Base-by-base conservation (phyloP, 2,329 filamentous ascomycete species). In the Penicillium glabrum region DNA sequence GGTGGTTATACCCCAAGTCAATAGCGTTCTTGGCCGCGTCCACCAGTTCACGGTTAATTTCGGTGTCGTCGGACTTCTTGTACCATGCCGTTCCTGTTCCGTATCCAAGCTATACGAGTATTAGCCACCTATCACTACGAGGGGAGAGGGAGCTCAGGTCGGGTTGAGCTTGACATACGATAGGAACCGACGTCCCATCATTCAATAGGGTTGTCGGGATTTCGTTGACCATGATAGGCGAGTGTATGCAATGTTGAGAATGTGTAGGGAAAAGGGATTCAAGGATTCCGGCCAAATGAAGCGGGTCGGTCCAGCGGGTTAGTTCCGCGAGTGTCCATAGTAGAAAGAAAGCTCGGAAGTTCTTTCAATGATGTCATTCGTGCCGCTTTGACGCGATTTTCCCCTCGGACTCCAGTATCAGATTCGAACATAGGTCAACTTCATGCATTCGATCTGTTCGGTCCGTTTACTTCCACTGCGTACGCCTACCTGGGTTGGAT, bases 71-170 rank as follows among this genome's bases (percentile, higher is more conserved):
- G 2, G 76, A 74, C 1, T 61, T 72, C 70, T 89, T 89, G 69
- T 78, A 87, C 85, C 84, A 88, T 1, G 84, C 83, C 1, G 86
- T 88, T 29, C 86, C 86, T 0, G 82, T 83, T 26, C 86, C 85
- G 71, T 84, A 88, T 23, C 78, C 85, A 19, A 88, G 71, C 83
- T 85, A 49, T 37, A 26, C 5, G 11, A 43, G 24, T 16, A 23
- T 62, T 23, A 61, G 56, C 16, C 31, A n/a, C 13, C 29, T 24
- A 6, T 47, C 3, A 24, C 53, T 5, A 13, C 9, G 10, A n/a
- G 21, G 21, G 8, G 19, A 55, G 41, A 41, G 6, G 16, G 14
- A 14, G 14, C 27, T 10, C 27, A 10, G 23, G 24, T n/a, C 19
- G 16, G 16, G 24, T n/a, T 16, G 29, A 23, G 14, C 9, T 24